phyloP scores from a whole-genome alignment of 768 basidiomycete genomes.

The Serendipita sp. region DNA sequence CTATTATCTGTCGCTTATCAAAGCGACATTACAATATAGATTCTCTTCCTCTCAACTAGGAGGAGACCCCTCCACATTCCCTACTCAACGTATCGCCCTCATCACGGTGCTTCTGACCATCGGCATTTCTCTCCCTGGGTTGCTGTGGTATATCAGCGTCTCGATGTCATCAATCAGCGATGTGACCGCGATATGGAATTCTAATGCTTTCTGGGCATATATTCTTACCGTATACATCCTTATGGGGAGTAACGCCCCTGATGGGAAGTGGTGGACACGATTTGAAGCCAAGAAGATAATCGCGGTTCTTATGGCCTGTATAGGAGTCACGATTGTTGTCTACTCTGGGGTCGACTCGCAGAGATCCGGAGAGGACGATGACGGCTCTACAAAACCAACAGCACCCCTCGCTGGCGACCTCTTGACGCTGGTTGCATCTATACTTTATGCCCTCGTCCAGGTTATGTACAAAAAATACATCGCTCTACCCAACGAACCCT shows the following conservation, averaged over 20 bases:
- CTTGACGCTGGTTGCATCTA: conserved; percentile 52
- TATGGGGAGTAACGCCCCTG: no score
- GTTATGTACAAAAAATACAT: conserved; percentile 72
- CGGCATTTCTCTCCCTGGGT: conserved; percentile 43
- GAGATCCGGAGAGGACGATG: conserved; percentile 6
- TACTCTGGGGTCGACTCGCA: conserved; percentile 46
- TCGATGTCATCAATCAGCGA: conserved; percentile 59
- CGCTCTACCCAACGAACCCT: conserved; percentile 50
- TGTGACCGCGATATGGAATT: conserved; percentile 73
- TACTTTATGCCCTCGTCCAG: conserved; percentile 64
- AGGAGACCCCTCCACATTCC: background rate
- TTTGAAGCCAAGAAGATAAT: conserved; percentile 49
- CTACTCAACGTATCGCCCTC: conserved; percentile 17
- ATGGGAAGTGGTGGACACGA: conserved; percentile 27
- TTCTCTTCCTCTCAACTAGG: conserved; percentile 12
- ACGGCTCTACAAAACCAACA: conserved; percentile 17
- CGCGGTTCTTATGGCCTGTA: conserved; percentile 64
- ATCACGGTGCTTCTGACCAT: conserved; percentile 26
- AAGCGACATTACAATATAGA: conserved; percentile 26
- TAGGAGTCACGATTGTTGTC: conserved; percentile 65
- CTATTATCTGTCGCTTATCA: conserved; percentile 37
- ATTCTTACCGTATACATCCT: conserved; percentile 42
- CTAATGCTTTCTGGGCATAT: conserved; percentile 85
- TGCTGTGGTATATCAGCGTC: conserved; percentile 65
- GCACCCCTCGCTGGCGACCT: conserved; percentile 57